Conservation (phyloP, 2,329 filamentous ascomycete genomes). For the Didymosphaeria variabile region DNA sequence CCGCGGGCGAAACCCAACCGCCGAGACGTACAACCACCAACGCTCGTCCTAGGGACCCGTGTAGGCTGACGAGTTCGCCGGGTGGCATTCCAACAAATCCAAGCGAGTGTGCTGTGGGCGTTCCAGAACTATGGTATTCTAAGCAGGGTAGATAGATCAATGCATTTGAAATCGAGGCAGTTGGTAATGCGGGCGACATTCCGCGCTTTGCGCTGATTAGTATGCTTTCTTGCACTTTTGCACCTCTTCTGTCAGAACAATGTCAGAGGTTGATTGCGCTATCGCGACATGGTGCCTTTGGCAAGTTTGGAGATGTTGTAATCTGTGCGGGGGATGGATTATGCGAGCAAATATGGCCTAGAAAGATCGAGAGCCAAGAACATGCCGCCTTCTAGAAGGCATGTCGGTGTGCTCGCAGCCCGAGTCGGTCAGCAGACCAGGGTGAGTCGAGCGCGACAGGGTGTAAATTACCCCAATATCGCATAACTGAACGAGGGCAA, state of each 20-base stretch:
- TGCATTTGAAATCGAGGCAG: conserved; percentile 9
- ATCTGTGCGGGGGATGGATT: neutral
- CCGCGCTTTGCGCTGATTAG: conserved; percentile 10
- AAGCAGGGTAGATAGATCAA: neutral
- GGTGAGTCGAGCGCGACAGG: neutral
- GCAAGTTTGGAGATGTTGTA: neutral
- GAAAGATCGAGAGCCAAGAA: neutral
- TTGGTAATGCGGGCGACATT: neutral
- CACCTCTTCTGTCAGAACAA: neutral
- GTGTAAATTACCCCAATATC: neutral
- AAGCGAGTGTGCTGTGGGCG: neutral
- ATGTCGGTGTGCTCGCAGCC: neutral
- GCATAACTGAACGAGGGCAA: conserved; percentile 1
- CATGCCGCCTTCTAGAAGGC: neutral
- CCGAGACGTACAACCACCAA: conserved; percentile 5
- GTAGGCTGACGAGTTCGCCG: neutral
- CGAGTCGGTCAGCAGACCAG: neutral
- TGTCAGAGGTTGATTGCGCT: neutral
- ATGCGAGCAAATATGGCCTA: neutral
- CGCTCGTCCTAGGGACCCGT: neutral
- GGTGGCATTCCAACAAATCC: neutral
- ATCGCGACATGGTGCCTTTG: neutral
- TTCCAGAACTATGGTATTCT: neutral
- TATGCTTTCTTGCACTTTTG: neutral
- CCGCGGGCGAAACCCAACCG: neutral